Evolutionary conservation across 1,284 basidiomycete genomes (phyloP).

Genomic region (Ustilago nuda): DNA sequence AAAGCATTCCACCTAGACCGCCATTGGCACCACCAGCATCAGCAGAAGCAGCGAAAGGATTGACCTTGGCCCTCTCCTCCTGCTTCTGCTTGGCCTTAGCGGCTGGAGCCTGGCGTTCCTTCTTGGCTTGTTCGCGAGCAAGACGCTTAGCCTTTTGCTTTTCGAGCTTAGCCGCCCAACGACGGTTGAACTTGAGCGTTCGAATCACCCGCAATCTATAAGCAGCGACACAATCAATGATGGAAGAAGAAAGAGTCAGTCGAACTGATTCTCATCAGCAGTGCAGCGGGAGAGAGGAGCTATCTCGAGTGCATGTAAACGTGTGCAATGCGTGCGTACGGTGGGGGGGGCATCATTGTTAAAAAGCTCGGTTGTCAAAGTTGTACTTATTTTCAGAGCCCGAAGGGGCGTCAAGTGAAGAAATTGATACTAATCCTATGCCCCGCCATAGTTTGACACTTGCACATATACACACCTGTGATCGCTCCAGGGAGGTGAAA

Average conservation of each 20-base stretch:
- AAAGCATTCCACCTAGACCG: slow-evolving; percentile 45
- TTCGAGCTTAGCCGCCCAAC: slow-evolving; percentile 68
- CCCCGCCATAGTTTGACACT: slow-evolving; percentile 5
- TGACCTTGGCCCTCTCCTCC: slow-evolving; percentile 45
- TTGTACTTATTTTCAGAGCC: slow-evolving; percentile 61
- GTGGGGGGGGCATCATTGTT: slow-evolving; percentile 64
- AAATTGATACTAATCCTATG: slow-evolving; percentile 68
- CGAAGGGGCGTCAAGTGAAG: slow-evolving; percentile 67
- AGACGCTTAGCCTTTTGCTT: slow-evolving; percentile 54
- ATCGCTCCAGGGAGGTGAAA: neutral
- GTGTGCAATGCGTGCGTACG: neutral
- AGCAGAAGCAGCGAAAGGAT: slow-evolving; percentile 45
- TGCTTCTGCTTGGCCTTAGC: slow-evolving; percentile 49
- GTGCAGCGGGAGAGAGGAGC: slow-evolving; percentile 9
- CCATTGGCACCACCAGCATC: slow-evolving; percentile 20
- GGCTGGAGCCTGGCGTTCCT: slow-evolving; percentile 41
- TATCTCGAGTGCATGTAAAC: slow-evolving; percentile 5
- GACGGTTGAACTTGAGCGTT: slow-evolving; percentile 62
- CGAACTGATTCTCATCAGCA: neutral
- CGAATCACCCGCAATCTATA: slow-evolving; percentile 64
- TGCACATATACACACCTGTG: neutral
- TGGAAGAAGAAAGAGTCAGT: slow-evolving; percentile 12
- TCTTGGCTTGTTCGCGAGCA: slow-evolving; percentile 34
- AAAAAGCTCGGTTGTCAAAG: slow-evolving; percentile 69
- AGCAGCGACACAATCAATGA: slow-evolving; percentile 1